Percentiles rank a stretch among this genome's conserved stretches.
phyloP scores from a whole-genome alignment of 169 alveolate species.

The Fabrea salina region DNA sequence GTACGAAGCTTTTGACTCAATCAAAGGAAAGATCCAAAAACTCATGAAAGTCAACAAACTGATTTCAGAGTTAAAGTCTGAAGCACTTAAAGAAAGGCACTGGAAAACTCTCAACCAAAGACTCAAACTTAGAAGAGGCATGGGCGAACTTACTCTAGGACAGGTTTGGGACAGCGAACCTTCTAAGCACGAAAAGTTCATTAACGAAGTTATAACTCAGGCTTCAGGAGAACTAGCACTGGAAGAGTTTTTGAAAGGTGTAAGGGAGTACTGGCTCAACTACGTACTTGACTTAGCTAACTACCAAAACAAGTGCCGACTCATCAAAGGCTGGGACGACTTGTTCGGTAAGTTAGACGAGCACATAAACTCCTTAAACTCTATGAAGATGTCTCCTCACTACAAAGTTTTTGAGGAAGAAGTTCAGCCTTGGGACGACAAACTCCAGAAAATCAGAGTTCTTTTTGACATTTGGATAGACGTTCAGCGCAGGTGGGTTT shows the following conservation, averaged over 20 bases:
- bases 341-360: slow-evolving; percentile 94
- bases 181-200: slow-evolving; percentile 51
- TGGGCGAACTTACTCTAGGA: slow-evolving; percentile 86
- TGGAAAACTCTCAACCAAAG: slow-evolving; percentile 90
- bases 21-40: slow-evolving; percentile 67
- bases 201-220: slow-evolving; percentile 86
- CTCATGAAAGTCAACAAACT: slow-evolving; percentile 65
- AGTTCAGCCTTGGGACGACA: slow-evolving; percentile 95
- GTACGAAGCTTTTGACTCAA: slow-evolving; percentile 92
- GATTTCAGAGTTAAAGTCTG: slow-evolving; percentile 90
- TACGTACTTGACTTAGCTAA: slow-evolving; percentile 53
- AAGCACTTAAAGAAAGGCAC: slow-evolving; percentile 96
- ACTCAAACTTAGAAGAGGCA: slow-evolving; percentile 53
- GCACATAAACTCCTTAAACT: slow-evolving; percentile 90
- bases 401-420: slow-evolving; percentile 92
- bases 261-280: slow-evolving; percentile 87
- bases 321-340: slow-evolving; percentile 97
- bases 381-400: slow-evolving; percentile 94
- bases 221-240: slow-evolving; percentile 97
- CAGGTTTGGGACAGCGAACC: slow-evolving; percentile 86
- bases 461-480: slow-evolving; percentile 96
- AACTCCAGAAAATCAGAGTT: slow-evolving; percentile 88
- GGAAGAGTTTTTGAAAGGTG: slow-evolving; percentile 87
- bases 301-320: slow-evolving; percentile 90
- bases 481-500: slow-evolving; percentile 97